phyloP scores from a whole-genome alignment of 768 basidiomycete species.

The Cystofilobasidium bisporidii region DNA sequence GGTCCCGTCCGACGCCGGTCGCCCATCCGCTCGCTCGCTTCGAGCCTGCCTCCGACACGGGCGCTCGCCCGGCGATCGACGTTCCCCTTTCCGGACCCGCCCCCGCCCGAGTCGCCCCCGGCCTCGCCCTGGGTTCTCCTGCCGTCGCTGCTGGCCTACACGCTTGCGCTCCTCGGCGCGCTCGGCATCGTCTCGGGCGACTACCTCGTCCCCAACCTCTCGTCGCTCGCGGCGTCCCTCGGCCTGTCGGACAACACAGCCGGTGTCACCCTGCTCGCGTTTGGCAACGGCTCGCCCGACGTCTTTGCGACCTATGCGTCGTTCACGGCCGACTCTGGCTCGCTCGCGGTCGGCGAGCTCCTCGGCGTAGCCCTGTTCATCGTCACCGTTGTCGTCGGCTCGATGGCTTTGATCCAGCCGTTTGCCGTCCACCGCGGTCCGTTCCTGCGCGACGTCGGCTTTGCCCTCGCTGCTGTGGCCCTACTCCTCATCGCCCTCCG shows the following conservation, averaged over 20 bases:
- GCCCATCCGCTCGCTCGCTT: background rate
- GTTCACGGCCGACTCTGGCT: constrained; percentile 72
- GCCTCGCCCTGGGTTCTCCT: constrained; percentile 3
- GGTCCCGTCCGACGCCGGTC: background rate
- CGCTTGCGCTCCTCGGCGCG: constrained; percentile 17
- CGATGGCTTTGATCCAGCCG: constrained; percentile 94
- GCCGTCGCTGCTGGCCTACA: constrained; percentile 14
- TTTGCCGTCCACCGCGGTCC: constrained; percentile 71
- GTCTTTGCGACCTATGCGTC: constrained; percentile 73
- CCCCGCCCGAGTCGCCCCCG: background rate
- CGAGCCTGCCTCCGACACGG: no score
- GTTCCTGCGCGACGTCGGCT: constrained; percentile 88
- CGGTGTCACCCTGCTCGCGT: constrained; percentile 91
- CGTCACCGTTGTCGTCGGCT: constrained; percentile 87
- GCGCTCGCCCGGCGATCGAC: no score
- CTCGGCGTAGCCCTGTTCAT: constrained; percentile 94
- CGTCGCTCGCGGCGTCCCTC: constrained; percentile 72
- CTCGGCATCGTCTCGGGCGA: constrained; percentile 28
- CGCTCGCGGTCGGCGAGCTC: constrained; percentile 86
- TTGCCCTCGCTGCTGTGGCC: constrained; percentile 76
- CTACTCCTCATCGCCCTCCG: constrained; percentile 65
- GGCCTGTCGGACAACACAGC: constrained; percentile 87
- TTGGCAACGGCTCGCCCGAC: constrained; percentile 47
- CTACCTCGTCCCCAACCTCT: constrained; percentile 93
- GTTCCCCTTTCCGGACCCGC: constrained; percentile 26